Conservation (phyloP, 345 rosid genomes). For the Eucalyptus regnans region DNA sequence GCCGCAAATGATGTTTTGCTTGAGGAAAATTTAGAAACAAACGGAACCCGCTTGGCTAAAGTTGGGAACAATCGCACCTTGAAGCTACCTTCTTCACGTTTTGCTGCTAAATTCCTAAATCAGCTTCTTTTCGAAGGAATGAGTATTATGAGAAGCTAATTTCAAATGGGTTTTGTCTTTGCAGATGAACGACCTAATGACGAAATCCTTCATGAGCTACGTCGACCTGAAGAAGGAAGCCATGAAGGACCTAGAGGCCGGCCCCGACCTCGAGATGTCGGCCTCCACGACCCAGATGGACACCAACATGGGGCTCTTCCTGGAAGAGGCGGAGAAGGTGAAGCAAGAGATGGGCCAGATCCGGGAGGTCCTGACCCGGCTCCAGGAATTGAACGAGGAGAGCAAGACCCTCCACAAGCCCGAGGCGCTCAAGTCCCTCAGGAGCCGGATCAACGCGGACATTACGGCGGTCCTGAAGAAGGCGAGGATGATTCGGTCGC, state of each 20-base stretch:
- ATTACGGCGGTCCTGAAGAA: slow-evolving; percentile 49
- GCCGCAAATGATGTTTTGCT: not conserved
- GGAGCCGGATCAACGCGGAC: slow-evolving; percentile 61
- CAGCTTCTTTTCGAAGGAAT: not conserved
- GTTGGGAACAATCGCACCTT: not conserved
- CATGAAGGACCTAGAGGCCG: slow-evolving; percentile 85
- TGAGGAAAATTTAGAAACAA: not conserved
- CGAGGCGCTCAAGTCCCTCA: slow-evolving; percentile 52
- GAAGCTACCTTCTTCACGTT: not conserved
- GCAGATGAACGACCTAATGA: slow-evolving; percentile 93
- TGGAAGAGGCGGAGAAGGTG: slow-evolving; percentile 85
- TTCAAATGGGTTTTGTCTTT: not conserved
- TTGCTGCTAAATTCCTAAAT: not conserved
- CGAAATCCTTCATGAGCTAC: slow-evolving; percentile 86
- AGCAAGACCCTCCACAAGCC: slow-evolving; percentile 75
- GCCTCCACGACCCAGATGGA: slow-evolving; percentile 30
- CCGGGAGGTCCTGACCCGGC: slow-evolving; percentile 41
- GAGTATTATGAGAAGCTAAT: not conserved
- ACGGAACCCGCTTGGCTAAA: not conserved
- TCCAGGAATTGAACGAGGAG: slow-evolving; percentile 65
- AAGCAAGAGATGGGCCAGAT: slow-evolving; percentile 76
- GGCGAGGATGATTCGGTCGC: slow-evolving; percentile 48
- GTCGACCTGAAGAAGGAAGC: slow-evolving; percentile 92
- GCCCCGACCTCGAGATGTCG: slow-evolving; percentile 64
- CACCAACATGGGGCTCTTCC: slow-evolving; percentile 62